Evolutionary conservation across 768 basidiomycete genomes (phyloP), one percentile per base, ranked within the genome.

Genomic region (Boletus bicolor): DNA sequence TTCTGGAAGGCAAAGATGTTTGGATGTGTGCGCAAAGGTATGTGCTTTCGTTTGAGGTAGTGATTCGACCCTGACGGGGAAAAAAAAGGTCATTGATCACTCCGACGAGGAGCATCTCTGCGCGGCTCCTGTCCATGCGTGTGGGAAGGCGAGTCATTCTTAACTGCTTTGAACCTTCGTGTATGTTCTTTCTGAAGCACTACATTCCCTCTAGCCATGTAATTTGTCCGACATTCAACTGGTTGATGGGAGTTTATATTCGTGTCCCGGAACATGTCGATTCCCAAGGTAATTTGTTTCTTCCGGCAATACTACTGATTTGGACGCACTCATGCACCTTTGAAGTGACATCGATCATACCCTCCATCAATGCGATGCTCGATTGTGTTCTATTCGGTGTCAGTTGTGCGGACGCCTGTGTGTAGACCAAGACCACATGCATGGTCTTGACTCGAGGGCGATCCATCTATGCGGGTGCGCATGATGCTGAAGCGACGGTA

Each of bases 391-490:
- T 0, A 58, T 82, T 9, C 57, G 65, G 3, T 86, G 84, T 59
- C 73, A 80, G 49, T 65, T 86, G 4, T 86, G 85, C 62, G 79
- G 75, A 57, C 74, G 82, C 15, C 69, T 82, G 19, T 86, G 84
- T 56, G 68, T 75, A 1, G 60, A 70, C 44, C 60, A 62, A 19
- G 66, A 81, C 54, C 85, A 85, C 68, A 70, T 85, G 42, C 84
- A 86, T 51, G 82, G 76, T 1, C 69, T 83, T 5, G 63, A 75
- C 24, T 52, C 58, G 2, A 63, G 53, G 4, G 69, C 72, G 0
- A 54, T 76, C 30, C 84, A 86, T 69, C 75, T 86, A 34, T 86
- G 84, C 73, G 83, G 83, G 84, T 83, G 19, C 36, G 68, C 62
- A 17, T 44, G 6, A 32, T 26, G 19, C 24, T 12, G 19, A 52